Percentiles rank a stretch among this genome's conserved stretches.
phyloP scores from a whole-genome alignment of 495 filamentous ascomycete species.

The Xylaria longipes region DNA sequence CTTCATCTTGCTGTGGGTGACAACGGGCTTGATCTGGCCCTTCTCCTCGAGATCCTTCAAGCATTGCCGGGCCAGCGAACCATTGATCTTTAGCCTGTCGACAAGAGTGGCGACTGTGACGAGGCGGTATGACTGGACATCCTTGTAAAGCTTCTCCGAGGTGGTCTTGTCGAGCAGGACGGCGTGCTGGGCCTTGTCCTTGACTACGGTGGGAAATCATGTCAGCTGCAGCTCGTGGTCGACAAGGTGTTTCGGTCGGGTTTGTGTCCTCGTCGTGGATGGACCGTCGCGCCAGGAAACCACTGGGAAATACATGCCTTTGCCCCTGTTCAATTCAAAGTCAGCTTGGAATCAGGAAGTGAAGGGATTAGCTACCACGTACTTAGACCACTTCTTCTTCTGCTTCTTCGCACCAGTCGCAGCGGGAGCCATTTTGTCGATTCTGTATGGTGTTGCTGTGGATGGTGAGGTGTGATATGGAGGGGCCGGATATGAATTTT shows the following conservation, averaged over 20 bases:
- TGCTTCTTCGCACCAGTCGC: constrained; percentile 92
- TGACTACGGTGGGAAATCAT: constrained; percentile 67
- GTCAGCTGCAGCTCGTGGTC: constrained; percentile 31
- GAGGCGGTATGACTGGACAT: constrained; percentile 99
- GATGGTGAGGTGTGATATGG: constrained; percentile 43
- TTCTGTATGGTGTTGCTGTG: constrained; percentile 52
- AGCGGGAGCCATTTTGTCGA: constrained; percentile 71
- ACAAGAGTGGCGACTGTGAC: constrained; percentile 98
- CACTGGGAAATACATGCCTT: constrained; percentile 35
- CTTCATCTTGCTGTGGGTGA: constrained; percentile 93
- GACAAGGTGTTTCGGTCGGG: constrained; percentile 14
- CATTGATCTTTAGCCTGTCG: constrained; percentile 99
- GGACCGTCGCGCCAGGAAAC: not conserved
- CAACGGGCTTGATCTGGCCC: constrained; percentile 98
- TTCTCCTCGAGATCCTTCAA: constrained; percentile 95
- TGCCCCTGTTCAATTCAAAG: constrained; percentile 38
- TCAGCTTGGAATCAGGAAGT: constrained; percentile 28
- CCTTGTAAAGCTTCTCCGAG: constrained; percentile 93
- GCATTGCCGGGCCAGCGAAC: constrained; percentile 87
- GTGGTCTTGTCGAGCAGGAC: constrained; percentile 79
- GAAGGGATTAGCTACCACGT: constrained; percentile 23
- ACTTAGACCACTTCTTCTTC: constrained; percentile 99
- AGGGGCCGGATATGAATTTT: constrained; percentile 49
- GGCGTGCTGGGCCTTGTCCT: constrained; percentile 99
- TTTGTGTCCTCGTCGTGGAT: constrained; percentile 18